Conservation (phyloP, 371 early-diverging fungal species). For the Dentiscutata heterogama region DNA sequence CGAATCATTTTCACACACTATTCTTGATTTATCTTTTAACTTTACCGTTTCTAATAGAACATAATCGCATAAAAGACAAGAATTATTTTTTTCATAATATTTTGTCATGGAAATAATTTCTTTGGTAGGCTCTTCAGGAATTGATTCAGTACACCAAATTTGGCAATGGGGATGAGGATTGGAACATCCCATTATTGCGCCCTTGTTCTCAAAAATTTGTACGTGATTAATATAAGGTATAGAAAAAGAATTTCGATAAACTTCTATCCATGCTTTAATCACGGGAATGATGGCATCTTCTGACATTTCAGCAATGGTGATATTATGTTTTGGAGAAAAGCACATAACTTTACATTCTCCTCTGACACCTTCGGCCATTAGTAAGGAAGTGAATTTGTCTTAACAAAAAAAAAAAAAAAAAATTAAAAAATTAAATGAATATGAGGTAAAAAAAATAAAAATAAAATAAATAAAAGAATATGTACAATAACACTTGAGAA, state of each 20-base stretch:
- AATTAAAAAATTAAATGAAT: not conserved
- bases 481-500: too few relatives aligned
- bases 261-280: slow-evolving; percentile 79
- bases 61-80: slow-evolving; percentile 87
- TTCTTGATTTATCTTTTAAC: slow-evolving; percentile 62
- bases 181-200: slow-evolving; percentile 95
- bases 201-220: slow-evolving; percentile 97
- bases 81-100: slow-evolving; percentile 63
- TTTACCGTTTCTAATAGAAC: slow-evolving; percentile 66
- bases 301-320: slow-evolving; percentile 89
- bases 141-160: slow-evolving; percentile 88
- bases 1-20: slow-evolving; percentile 81
- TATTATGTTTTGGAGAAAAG: slow-evolving; percentile 89
- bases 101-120: slow-evolving; percentile 71
- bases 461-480: not conserved
- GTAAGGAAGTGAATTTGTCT: slow-evolving; percentile 50
- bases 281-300: slow-evolving; percentile 69
- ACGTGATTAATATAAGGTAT: slow-evolving; percentile 72
- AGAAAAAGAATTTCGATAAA: slow-evolving; percentile 61
- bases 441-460: not conserved
- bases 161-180: slow-evolving; percentile 96
- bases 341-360: slow-evolving; percentile 92
- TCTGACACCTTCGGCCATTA: slow-evolving; percentile 74
- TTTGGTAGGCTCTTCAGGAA: slow-evolving; percentile 81
- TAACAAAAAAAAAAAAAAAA: not conserved